Evolutionary conservation across 2,329 filamentous ascomycete genomes (phyloP).

Genomic region (Dactylellina sp.): DNA sequence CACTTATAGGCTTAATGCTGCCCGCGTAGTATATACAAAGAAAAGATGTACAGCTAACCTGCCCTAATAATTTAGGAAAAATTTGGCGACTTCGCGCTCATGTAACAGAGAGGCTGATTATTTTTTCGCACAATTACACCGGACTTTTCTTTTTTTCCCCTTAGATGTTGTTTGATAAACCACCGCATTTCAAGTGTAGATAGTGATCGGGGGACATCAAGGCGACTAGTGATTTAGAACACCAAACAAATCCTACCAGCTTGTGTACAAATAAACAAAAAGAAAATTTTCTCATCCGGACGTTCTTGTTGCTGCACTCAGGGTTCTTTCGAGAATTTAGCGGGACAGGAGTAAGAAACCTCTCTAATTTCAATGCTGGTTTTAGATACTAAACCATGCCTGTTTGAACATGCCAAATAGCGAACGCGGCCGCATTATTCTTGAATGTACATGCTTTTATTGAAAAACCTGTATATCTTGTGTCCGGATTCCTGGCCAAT

Average conservation of each 20-base stretch:
- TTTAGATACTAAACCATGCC: not conserved
- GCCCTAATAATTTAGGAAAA: constrained; percentile 76
- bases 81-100: constrained; percentile 94
- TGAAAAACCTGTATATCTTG: constrained; percentile 85
- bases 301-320: too few relatives aligned
- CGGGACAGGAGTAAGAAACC: too few relatives aligned
- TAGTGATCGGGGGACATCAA: not conserved
- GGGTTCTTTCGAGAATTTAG: too few relatives aligned
- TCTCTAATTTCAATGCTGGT: too few relatives aligned
- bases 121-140: not conserved
- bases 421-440: too few relatives aligned
- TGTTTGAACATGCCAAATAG: too few relatives aligned
- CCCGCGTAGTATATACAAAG: not conserved
- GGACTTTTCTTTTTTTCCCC: not conserved
- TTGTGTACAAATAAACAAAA: constrained; percentile 3
- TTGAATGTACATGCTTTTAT: constrained; percentile 62
- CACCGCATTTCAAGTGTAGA: too few relatives aligned
- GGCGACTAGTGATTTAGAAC: not conserved
- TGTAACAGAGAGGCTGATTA: constrained; percentile 71
- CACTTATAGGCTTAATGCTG: too few relatives aligned
- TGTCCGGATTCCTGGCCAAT: constrained; percentile 82
- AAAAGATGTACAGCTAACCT: constrained; percentile 5
- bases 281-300: too few relatives aligned
- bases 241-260: not conserved
- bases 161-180: too few relatives aligned